Evolutionary conservation across 805 yeast species (phyloP).

Genomic region (Ogataea trehaloabstinens): DNA sequence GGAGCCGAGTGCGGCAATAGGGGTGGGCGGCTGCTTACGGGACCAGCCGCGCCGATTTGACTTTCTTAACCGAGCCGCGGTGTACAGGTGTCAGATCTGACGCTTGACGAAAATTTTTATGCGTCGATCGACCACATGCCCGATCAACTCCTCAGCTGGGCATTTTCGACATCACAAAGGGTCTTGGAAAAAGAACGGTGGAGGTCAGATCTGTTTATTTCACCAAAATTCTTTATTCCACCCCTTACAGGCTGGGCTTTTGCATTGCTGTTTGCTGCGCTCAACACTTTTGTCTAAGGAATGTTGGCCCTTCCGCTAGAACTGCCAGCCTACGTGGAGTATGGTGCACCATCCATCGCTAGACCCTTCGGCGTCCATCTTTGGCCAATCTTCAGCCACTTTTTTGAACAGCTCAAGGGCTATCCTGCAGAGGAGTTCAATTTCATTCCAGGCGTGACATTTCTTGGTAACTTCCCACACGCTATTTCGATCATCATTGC

Average conservation of each 20-base stretch:
- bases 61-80: no score
- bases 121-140: no score
- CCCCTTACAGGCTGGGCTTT: no score
- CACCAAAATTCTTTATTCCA: no score
- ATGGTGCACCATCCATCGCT: conserved; percentile 26
- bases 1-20: conserved; percentile 3
- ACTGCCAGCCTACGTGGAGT: conserved; percentile 26
- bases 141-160: no score
- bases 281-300: neutral
- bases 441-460: conserved; percentile 63
- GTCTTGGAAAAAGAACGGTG: no score
- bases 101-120: no score
- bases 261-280: no score
- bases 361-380: conserved; percentile 56
- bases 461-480: conserved; percentile 61
- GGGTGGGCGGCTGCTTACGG: neutral
- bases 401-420: conserved; percentile 44
- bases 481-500: conserved; percentile 50
- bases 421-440: conserved; percentile 65
- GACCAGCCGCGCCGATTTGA: no score
- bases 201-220: no score
- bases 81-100: no score
- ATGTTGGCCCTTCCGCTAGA: conserved; percentile 10
- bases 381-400: conserved; percentile 64
- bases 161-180: no score